Percentiles rank a stretch among this genome's conserved stretches.
These are phyloP conservation scores for Tripterygium wilfordii DNA, from an alignment of 177 flowering plant species.

Conservation along the genomic window DNA sequence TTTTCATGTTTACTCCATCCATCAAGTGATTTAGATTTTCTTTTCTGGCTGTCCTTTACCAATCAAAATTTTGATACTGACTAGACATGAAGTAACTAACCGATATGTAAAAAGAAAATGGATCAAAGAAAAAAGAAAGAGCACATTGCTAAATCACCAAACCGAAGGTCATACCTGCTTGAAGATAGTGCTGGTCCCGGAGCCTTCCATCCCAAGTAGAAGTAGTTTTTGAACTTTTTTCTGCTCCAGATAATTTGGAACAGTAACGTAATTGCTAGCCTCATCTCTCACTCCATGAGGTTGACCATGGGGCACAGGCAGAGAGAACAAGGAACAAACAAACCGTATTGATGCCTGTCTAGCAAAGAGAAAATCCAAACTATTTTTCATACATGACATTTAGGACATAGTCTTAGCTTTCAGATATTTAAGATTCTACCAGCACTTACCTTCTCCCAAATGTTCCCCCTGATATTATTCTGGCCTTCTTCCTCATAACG, in stretches of 20 bases:
- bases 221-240: conserved; percentile 83
- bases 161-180: conserved; percentile 66
- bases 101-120: neutral
- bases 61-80: no score
- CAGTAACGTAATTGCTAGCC: conserved; percentile 55
- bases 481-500: conserved; percentile 99
- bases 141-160: conserved; percentile 1
- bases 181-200: conserved; percentile 97
- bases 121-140: neutral
- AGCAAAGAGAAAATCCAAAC: conserved; percentile 20
- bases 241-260: conserved; percentile 77
- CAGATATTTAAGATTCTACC: neutral
- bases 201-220: conserved; percentile 77
- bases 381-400: neutral
- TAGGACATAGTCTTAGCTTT: neutral
- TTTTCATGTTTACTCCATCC: no score
- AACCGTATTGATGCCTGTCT: conserved; percentile 81
- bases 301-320: conserved; percentile 85
- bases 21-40: no score
- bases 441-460: conserved; percentile 84
- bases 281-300: conserved; percentile 57
- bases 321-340: conserved; percentile 67
- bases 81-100: no score
- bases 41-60: no score
- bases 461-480: conserved; percentile 89